phyloP scores from a whole-genome alignment of 2,329 filamentous ascomycete species.

The Stylonectria norvegica region DNA sequence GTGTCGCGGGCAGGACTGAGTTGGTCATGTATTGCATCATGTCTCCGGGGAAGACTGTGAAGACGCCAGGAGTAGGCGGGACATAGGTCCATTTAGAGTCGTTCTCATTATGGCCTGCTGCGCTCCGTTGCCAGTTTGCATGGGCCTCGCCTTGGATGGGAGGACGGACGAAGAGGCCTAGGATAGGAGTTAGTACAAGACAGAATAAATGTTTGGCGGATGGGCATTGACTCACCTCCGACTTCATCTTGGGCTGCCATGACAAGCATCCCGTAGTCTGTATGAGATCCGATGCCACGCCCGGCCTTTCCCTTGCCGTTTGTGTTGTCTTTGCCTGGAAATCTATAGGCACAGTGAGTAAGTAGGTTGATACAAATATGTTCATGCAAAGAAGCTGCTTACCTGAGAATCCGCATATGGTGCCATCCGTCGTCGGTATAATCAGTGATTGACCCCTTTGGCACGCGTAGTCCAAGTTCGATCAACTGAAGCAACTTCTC shows the following conservation, averaged over 20 bases:
- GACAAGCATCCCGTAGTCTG: constrained; percentile 50
- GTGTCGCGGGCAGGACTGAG: constrained; percentile 43
- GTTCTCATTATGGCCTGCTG: constrained; percentile 43
- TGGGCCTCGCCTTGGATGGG: constrained; percentile 38
- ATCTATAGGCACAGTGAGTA: constrained; percentile 18
- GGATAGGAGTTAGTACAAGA: neutral
- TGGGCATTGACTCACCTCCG: constrained; percentile 33
- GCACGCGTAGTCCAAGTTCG: constrained; percentile 42
- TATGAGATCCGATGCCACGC: constrained; percentile 50
- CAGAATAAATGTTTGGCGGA: neutral
- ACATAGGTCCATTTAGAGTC: constrained; percentile 47
- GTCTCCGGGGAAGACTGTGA: constrained; percentile 50
- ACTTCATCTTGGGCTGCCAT: constrained; percentile 49
- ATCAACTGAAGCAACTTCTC: constrained; percentile 45
- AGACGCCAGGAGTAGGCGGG: constrained; percentile 40
- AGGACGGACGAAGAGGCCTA: constrained; percentile 45
- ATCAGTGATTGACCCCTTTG: constrained; percentile 37
- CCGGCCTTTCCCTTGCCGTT: constrained; percentile 49
- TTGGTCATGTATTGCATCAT: constrained; percentile 52
- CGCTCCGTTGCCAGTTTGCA: constrained; percentile 45
- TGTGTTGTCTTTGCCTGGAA: constrained; percentile 31
- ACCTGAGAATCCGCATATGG: constrained; percentile 47
- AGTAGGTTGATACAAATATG: neutral
- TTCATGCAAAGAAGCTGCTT: constrained; percentile 1
- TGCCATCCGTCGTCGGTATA: constrained; percentile 50